These are phyloP conservation scores for Auriscalpium vulgare DNA, from an alignment of 768 basidiomycete genomes.

Conservation along the genomic window DNA sequence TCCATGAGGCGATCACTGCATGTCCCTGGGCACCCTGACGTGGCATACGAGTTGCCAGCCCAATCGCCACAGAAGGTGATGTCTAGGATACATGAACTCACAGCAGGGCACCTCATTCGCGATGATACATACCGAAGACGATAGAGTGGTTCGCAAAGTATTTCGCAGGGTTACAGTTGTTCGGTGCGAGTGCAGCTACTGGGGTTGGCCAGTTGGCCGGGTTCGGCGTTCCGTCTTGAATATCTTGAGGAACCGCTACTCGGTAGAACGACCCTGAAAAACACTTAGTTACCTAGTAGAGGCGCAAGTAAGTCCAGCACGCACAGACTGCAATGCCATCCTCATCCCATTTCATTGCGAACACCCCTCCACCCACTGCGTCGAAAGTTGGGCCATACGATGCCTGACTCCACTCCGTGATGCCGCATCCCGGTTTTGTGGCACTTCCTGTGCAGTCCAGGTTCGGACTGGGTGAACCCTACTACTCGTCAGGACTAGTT, in stretches of 20 bases:
- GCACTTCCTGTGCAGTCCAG: conserved; percentile 45
- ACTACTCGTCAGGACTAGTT: too few species aligned
- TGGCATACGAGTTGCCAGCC: conserved; percentile 77
- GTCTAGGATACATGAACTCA: conserved; percentile 33
- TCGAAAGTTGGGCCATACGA: conserved; percentile 85
- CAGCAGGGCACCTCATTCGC: not conserved
- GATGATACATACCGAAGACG: conserved; percentile 51
- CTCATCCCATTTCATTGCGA: conserved; percentile 86
- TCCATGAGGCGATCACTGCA: conserved; percentile 54
- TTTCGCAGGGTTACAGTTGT: conserved; percentile 45
- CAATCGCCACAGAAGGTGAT: conserved; percentile 81
- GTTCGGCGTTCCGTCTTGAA: conserved; percentile 49
- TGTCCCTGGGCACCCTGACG: conserved; percentile 70
- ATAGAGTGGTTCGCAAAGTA: conserved; percentile 68
- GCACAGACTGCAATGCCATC: conserved; percentile 67
- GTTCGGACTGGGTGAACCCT: conserved; percentile 26
- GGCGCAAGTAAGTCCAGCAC: conserved; percentile 20
- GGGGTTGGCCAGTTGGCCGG: conserved; percentile 65
- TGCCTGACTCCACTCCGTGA: conserved; percentile 71
- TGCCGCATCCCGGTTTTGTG: conserved; percentile 58
- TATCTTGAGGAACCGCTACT: conserved; percentile 63
- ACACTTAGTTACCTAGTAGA: not conserved
- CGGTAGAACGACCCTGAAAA: conserved; percentile 74
- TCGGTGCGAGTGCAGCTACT: conserved; percentile 48
- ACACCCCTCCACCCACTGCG: conserved; percentile 71